These are phyloP conservation scores for Myxozyma sirexii DNA, from an alignment of 805 yeast species.

Conservation along the genomic window DNA sequence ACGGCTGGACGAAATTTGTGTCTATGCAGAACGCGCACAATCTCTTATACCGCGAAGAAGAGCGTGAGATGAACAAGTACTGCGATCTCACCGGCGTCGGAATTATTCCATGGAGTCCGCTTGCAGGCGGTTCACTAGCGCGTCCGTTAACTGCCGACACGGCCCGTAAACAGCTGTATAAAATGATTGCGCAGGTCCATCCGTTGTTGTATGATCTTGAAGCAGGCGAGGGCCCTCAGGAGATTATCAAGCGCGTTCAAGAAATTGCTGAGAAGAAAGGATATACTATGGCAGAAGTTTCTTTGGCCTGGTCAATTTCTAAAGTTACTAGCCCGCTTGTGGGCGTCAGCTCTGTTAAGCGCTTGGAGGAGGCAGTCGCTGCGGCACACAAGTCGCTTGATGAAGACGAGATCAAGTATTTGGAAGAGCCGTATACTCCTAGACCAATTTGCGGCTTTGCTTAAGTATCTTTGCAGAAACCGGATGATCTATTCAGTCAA, in stretches of 20 bases:
- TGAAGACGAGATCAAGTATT: constrained; percentile 44
- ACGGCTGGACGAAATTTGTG: constrained; percentile 61
- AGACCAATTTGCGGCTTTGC: not conserved
- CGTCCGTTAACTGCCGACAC: constrained; percentile 45
- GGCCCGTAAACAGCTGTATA: constrained; percentile 6
- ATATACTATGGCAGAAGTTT: constrained; percentile 56
- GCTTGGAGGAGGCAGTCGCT: constrained; percentile 55
- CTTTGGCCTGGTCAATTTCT: constrained; percentile 55
- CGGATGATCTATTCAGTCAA: no score
- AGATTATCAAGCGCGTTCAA: constrained; percentile 51
- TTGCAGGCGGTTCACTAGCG: constrained; percentile 57
- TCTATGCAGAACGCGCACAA: constrained; percentile 62
- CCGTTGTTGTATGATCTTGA: constrained; percentile 7
- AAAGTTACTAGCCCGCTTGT: constrained; percentile 60
- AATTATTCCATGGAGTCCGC: constrained; percentile 63
- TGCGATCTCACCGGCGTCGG: constrained; percentile 58
- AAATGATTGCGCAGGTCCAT: not conserved
- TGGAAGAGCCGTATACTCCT: constrained; percentile 40
- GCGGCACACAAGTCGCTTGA: constrained; percentile 49
- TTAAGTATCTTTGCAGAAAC: no score
- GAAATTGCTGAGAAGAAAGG: constrained; percentile 52
- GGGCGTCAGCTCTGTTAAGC: constrained; percentile 52
- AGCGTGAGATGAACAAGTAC: constrained; percentile 60
- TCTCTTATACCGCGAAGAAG: constrained; percentile 63
- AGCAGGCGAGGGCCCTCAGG: constrained; percentile 6